phyloP scores from a whole-genome alignment of 352 stramenopile species.

The Discostella stelligera region DNA sequence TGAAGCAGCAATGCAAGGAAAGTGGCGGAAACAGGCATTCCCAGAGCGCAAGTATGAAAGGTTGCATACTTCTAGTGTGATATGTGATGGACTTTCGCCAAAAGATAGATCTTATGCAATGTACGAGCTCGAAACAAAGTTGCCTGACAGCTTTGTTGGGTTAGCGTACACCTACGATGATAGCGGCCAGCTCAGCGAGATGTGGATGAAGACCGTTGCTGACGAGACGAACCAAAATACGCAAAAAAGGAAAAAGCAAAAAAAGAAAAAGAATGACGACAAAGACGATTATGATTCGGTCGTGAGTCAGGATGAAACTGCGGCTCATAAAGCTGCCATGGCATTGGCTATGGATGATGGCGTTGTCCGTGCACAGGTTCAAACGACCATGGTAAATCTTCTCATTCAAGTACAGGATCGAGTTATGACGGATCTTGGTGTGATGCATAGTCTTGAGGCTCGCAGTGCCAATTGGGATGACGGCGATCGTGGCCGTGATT shows the following conservation, averaged over 20 bases:
- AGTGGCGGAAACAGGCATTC: conserved; percentile 72
- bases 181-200: conserved; percentile 72
- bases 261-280: conserved; percentile 47
- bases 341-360: conserved; percentile 76
- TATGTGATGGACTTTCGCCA: conserved; percentile 75
- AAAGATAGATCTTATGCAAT: conserved; percentile 75
- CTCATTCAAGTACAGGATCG: conserved; percentile 78
- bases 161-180: conserved; percentile 79
- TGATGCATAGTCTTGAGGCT: conserved; percentile 74
- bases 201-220: conserved; percentile 82
- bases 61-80: conserved; percentile 58
- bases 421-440: conserved; percentile 78
- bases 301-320: conserved; percentile 32
- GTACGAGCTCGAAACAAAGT: conserved; percentile 74
- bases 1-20: conserved; percentile 72
- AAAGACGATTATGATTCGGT: conserved; percentile 16
- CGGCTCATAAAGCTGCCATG: conserved; percentile 50
- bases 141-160: conserved; percentile 79
- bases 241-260: conserved; percentile 39
- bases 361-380: conserved; percentile 75
- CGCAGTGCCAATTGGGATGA: conserved; percentile 73
- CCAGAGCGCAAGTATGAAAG: conserved; percentile 76
- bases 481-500: conserved; percentile 43
- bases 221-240: conserved; percentile 60
- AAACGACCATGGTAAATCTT: conserved; percentile 67